Base-by-base conservation (phyloP, 495 filamentous ascomycete species). In the Coniosporium apollinis region DNA sequence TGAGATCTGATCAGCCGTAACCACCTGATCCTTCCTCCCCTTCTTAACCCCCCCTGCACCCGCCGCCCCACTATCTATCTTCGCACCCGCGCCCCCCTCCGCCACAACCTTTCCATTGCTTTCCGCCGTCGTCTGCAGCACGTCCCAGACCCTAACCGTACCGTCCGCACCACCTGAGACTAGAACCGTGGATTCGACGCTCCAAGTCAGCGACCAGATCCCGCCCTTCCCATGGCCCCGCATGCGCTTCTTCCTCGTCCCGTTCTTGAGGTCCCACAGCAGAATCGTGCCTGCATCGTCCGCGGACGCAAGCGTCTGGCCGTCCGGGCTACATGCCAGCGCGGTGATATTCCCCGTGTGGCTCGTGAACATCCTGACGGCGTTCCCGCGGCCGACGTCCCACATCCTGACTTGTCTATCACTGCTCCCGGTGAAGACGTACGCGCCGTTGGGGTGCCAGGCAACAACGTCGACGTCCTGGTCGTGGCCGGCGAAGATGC, bases 351-450 rank as follows among this genome's bases (percentile, higher is more conserved):
- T 77, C 13, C 84, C 80, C 2, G 74, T 74, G 42, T 96, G 91
- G 14, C 89, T 91, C 3, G 78, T 86, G 52, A 96, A 96, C 48
- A 96, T 69, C 14, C 89, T 79, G 0, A 94, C 82, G 28, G 80
- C 76, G 37, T 75, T 75, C 15, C 89, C 89, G 5, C 72, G 82
- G 1, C 66, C 62, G n/a, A 94, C 64, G n/a, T 80, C 71, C 87
- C 89, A 97, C 86, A 97, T 94, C 14, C 89, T 76, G 15, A 94
- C 82, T 0, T 84, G 85, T 57, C 82, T 82, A 55, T 97, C 89
- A 30, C 66, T 75, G 33, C 79, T 84, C 0, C 77, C 83, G 1
- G 89, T 94, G 59, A 96, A 93, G 32, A 94, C 59, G 44, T 96
- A 96, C 3, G 75, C 71, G 5, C 78, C 80, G 52, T 96, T 97